Base-by-base conservation (phyloP, 2,329 filamentous ascomycete species). In the Berkeleyomyces basicola region DNA sequence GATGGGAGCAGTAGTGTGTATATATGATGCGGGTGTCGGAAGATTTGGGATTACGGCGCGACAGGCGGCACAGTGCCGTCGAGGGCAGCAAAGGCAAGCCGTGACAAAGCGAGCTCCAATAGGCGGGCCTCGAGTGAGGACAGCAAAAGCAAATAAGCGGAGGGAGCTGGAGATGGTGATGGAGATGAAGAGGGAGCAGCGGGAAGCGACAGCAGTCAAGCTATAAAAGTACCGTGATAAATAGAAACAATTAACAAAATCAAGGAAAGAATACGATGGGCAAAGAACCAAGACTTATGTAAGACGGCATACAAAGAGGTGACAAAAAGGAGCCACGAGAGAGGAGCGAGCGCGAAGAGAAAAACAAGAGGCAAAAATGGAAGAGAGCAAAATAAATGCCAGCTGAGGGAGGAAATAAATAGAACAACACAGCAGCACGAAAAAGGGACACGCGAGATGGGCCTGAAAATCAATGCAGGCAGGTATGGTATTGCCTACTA, bases 31-130 rank as follows among this genome's bases (percentile, higher is more conserved):
- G 46, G 59, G 44, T 36, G 47, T 61, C 59, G 59, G 44, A 40
- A 23, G 57, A 42, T 43, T 58, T 58, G n/a, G 62, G 49, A 61
- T 64, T 36, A 61, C 62, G 49, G 51, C 42, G 49, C 47, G 58
- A 61, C n/a, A 9, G 10, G 33, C 5, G 4, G 33, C 33, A 64
- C 49, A 53, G n/a, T n/a, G 49, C 6, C 14, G 49, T 53, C 31
- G 49, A 47, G 40, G 43, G 11, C 43, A 46, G 43, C 43, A 11
- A 53, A 53, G 33, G 3, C 31, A 7, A 10, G 47, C 47, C 47
- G 5, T 4, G 47, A 7, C 7, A 51, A 33, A 10, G 11, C 9
- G 14, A 31, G 16, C 23, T 23, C 33, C 9, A 36, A 53, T 11
- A 0, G 23, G 11, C 11, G 39, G 31, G n/a, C 46, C n/a, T 23